These are phyloP conservation scores for Rhypophila decipiens DNA, from an alignment of 495 filamentous ascomycete species.

Conservation along the genomic window DNA sequence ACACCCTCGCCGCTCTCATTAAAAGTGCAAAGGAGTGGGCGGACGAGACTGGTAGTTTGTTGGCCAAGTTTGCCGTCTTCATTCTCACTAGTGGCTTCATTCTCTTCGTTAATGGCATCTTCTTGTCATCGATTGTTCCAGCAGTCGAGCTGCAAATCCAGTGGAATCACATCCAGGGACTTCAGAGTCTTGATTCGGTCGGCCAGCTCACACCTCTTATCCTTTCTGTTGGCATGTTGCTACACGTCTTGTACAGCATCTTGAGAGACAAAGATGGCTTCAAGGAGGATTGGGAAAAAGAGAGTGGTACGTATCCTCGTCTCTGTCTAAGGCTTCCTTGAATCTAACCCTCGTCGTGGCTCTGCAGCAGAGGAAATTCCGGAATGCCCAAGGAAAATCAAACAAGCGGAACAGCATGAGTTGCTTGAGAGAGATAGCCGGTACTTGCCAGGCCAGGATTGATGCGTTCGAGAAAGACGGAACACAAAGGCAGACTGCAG, in stretches of 20 bases:
- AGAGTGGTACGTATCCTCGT: not conserved
- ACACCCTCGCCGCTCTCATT: too few species aligned
- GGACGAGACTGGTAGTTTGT: too few species aligned
- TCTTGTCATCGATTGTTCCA: not conserved
- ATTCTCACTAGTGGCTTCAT: too few species aligned
- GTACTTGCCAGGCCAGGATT: too few species aligned
- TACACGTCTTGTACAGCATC: constrained; percentile 1
- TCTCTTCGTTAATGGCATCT: too few species aligned
- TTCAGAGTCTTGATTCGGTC: not conserved
- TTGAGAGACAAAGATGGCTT: not conserved
- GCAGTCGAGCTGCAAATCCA: not conserved
- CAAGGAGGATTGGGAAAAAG: constrained; percentile 6
- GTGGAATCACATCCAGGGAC: not conserved
- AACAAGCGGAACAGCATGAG: not conserved
- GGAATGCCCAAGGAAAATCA: not conserved
- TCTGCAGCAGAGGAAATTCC: not conserved
- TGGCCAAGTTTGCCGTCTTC: too few species aligned
- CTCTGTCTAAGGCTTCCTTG: constrained; percentile 14
- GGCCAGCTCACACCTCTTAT: not conserved
- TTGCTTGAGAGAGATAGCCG: not conserved
- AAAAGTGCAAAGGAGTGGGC: too few species aligned
- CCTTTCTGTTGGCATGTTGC: not conserved
- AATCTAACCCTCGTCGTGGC: not conserved
- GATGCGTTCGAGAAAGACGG: too few species aligned
- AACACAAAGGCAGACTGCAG: too few species aligned